Evolutionary conservation across 2,329 filamentous ascomycete genomes (phyloP), one percentile per base, ranked within the genome.

Genomic region (Diaporthe batatas): DNA sequence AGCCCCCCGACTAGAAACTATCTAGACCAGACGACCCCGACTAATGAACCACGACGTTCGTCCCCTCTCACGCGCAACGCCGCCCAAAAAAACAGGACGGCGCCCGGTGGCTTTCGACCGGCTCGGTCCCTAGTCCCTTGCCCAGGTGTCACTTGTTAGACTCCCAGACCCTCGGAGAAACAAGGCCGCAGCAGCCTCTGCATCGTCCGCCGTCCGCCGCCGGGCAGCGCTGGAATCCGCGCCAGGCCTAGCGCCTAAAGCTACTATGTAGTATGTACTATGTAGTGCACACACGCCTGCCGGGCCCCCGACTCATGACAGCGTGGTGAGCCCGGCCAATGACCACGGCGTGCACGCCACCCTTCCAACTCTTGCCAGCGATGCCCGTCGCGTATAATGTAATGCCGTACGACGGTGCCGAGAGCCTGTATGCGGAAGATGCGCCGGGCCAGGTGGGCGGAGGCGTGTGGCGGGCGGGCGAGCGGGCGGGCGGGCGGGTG

Each of bases 191-290:
- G 39, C 18, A 62, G 54, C 21, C 11, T 44, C 29, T 42, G 32
- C 29, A 18, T 44, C 21, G 47, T 6, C 14, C 29, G 62, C 18
- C 62, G 39, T 42, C 39, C 39, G 62, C 18, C 62, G 39, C 18
- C 39, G 14, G 53, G 16, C 62, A 53, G 62, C 62, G 44, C 62
- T 67, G 32, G 62, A 67, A 39, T 67, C 32, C 32, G 47, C 47
- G 62, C 62, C 62, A 67, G 47, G 62, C 7, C 62, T 67, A 67
- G 62, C 47, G 62, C 29, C 34, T 32, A 67, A 67, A 67, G 62
- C 44, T 65, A 51, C 44, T n/a, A 10, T 44, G 57, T 62, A 29
- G 57, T 14, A 44, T 57, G 57, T 59, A 21, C n/a, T n/a, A n/a
- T n/a, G n/a, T n/a, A n/a, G n/a, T 49, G 47, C 6, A 49, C 47